Percentiles rank a stretch among this genome's conserved stretches.
These are phyloP conservation scores for Taphrina communis DNA, from an alignment of 1,139 yeast species.

Conservation along the genomic window DNA sequence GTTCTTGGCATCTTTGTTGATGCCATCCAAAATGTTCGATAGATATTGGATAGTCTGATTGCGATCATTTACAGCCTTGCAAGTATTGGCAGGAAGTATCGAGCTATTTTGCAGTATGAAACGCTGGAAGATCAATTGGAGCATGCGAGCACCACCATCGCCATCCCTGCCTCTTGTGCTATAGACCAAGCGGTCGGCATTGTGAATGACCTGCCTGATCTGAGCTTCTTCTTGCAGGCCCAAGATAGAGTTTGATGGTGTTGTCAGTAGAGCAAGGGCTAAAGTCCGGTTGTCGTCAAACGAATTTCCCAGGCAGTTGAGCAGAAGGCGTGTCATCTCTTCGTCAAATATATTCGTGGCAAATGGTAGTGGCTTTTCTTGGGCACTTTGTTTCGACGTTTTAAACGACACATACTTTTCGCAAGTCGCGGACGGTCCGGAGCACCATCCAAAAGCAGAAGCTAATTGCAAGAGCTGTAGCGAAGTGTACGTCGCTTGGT, in stretches of 20 bases:
- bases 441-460: conserved; percentile 33
- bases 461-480: conserved; percentile 36
- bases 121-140: conserved; percentile 57
- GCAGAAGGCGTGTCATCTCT: conserved; percentile 57
- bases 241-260: conserved; percentile 53
- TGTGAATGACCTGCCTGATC: conserved; percentile 48
- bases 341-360: conserved; percentile 56
- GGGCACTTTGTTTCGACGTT: not conserved
- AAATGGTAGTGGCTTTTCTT: conserved; percentile 56
- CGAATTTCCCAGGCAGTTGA: conserved; percentile 69
- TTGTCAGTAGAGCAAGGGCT: conserved; percentile 60
- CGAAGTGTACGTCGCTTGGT: conserved; percentile 32
- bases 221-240: conserved; percentile 44
- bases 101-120: conserved; percentile 43
- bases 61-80: not conserved
- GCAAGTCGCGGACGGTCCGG: conserved; percentile 21
- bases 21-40: conserved; percentile 50
- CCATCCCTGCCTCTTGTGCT: conserved; percentile 53
- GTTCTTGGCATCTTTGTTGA: conserved; percentile 50
- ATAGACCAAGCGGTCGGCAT: conserved; percentile 47
- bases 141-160: conserved; percentile 76
- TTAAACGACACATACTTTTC: conserved; percentile 23
- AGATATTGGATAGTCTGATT: not conserved
- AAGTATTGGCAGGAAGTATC: not conserved
- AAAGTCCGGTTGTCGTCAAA: conserved; percentile 74